A percentile compares a stretch with the other conserved stretches of the same genome.
phyloP scores from a whole-genome alignment of 2,329 filamentous ascomycete genomes.

The Chaetomium globosum region DNA sequence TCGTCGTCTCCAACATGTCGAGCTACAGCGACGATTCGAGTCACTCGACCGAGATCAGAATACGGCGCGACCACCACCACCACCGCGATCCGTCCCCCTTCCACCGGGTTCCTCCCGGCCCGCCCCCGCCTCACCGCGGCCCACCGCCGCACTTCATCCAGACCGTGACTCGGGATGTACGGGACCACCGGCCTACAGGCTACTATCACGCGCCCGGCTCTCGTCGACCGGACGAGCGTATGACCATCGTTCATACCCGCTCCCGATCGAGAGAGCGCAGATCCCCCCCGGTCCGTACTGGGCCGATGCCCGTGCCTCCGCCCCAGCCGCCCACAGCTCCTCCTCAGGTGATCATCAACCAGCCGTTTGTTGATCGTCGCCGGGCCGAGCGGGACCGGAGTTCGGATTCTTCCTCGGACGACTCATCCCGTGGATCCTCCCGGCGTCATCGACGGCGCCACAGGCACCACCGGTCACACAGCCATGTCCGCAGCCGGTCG shows the following conservation, averaged over 20 bases:
- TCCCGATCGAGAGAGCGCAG: conserved; percentile 52
- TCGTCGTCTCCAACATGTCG: conserved; percentile 25
- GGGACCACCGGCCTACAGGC: conserved; percentile 42
- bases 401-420: conserved; percentile 48
- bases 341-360: conserved; percentile 36
- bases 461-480: conserved; percentile 44
- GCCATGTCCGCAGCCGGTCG: conserved; percentile 37
- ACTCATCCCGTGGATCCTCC: conserved; percentile 37
- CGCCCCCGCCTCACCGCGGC: conserved; percentile 30
- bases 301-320: conserved; percentile 23
- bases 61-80: background rate
- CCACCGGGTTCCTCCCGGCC: conserved; percentile 20
- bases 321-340: conserved; percentile 38
- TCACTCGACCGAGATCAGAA: conserved; percentile 39
- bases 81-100: conserved; percentile 38
- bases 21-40: conserved; percentile 48
- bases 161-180: conserved; percentile 33
- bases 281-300: conserved; percentile 44
- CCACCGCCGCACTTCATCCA: conserved; percentile 51
- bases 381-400: conserved; percentile 3
- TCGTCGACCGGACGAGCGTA: conserved; percentile 50
- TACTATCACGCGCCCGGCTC: conserved; percentile 46
- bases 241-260: conserved; percentile 47
- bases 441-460: conserved; percentile 42
- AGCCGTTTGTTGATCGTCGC: conserved; percentile 12